phyloP scores from a whole-genome alignment of 805 yeast species.

The Wickerhamiella qilinensis region DNA sequence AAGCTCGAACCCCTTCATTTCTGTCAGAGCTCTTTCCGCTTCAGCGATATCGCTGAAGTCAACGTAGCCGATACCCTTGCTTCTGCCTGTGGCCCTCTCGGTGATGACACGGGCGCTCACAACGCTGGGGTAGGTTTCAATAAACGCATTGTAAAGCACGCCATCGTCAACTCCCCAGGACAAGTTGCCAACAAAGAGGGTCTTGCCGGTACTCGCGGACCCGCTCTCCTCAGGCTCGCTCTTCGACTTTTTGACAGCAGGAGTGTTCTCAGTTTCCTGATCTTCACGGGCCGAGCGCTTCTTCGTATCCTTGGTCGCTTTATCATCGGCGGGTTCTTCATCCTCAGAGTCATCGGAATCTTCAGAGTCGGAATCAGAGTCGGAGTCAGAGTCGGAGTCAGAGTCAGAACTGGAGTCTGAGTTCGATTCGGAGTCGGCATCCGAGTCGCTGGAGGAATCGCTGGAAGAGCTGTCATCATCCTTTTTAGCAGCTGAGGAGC shows the following conservation, averaged over 20 bases:
- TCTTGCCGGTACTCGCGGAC: constrained; percentile 33
- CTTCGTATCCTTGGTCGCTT: constrained; percentile 17
- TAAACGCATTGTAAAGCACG: constrained; percentile 81
- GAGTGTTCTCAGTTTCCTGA: constrained; percentile 27
- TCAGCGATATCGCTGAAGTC: constrained; percentile 64
- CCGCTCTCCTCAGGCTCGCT: constrained; percentile 18
- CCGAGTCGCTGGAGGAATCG: too few relatives aligned
- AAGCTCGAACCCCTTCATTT: constrained; percentile 82
- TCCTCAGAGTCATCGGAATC: constrained; percentile 20
- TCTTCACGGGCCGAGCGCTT: constrained; percentile 31
- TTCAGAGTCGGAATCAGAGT: constrained; percentile 13
- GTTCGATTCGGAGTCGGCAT: too few relatives aligned
- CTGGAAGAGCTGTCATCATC: too few relatives aligned
- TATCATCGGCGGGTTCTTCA: constrained; percentile 24
- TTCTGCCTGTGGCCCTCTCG: constrained; percentile 83
- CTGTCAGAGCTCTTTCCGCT: constrained; percentile 76
- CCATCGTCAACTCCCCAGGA: constrained; percentile 96
- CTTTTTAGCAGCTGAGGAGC: too few relatives aligned
- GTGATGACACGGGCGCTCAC: constrained; percentile 78
- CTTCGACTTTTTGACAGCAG: constrained; percentile 32
- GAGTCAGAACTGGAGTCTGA: constrained; percentile 12
- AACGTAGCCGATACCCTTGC: constrained; percentile 90
- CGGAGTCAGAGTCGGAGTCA: constrained; percentile 9
- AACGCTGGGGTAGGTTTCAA: constrained; percentile 58
- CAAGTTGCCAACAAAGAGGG: constrained; percentile 90